Base-by-base conservation (phyloP, 1,284 basidiomycete genomes). In the Mycena citricolor region DNA sequence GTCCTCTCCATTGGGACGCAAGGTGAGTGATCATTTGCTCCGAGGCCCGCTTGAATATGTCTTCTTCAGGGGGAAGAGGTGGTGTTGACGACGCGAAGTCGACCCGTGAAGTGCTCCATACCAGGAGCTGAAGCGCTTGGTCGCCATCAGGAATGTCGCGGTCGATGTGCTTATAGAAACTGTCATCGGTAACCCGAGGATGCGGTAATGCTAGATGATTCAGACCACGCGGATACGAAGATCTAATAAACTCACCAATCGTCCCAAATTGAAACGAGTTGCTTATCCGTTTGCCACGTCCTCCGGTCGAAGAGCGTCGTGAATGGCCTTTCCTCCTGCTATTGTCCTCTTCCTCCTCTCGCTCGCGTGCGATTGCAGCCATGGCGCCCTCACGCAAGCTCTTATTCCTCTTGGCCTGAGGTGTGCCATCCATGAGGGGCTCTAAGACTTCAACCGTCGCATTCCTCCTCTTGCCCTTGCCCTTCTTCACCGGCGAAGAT, bases 141-240 rank as follows among this genome's bases (percentile, higher is more conserved):
- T 89, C 79, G 0, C 86, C 70, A 53, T 92, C 88, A 0, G 90
- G 88, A 4, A 90, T 73, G 39, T 90, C 84, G 8, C 70, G 66
- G 50, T 90, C 85, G 54, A 94, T 87, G 56, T 94, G 90, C 61
- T 89, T 90, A 67, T 86, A 90, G 56, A 93, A 89, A 36, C 74
- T 77, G 5, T 74, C 69, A 33, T 83, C 76, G 0, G 79, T 73
- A 6, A 94, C 87, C 0, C 82, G 79, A 20, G 79, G 74, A 58
- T 94, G 91, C 2, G 91, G 90, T 61, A 87, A 83, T 26, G 84
- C 89, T 91, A 55, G 17, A 44, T 22, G 30, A 37, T 24, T 41
- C 36, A 42, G 54, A 21, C 44, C 36, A 45, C 32, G 26, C 32
- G 51, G 24, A 52, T 32, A 45, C 39, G 30, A 32, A 23, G 41